Base-by-base conservation (phyloP, 306 rosid genomes). In the Cotoneaster glaucophyllus region DNA sequence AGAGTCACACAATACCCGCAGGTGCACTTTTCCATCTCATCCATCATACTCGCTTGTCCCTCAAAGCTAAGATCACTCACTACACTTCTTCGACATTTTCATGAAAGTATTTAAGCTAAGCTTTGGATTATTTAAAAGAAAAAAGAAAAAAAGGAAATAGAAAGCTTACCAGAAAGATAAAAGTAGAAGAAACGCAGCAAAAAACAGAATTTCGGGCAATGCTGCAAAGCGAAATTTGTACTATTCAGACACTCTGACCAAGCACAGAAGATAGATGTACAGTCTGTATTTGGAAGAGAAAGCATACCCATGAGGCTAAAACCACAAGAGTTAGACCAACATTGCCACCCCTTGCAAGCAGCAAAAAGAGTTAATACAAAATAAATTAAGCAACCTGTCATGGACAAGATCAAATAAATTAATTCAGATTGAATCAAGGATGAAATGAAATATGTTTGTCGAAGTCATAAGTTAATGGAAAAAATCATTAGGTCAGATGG, bases 111-210 rank as follows among this genome's bases (percentile, higher is more conserved):
- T 6, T 14, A 6, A 14, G 53, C 56, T 10, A 21, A 81, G 70
- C 66, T 67, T 74, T 18, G 74, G 37, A 65, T 31, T 39, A 12
- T 48, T 48, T 66, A 29, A 32, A 67, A 1, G 22, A 5, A 71
- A 43, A 80, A 13, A 65, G 54, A 69, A 32, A 28, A 80, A 24
- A 76, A 75, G 50, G 80, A 79, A 62, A 69, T 44, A 70, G 81
- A 80, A 67, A 56, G 83, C 96, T 80, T 89, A 93, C 99, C 99
- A 95, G 92, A 92, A 95, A 44, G 99, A 95, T 63, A 95, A 82
- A 81, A 95, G 97, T 71, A 95, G 97, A 87, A 95, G 97, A 91
- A 95, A 95, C 69, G 92, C 95, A 45, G 99, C 97, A 85, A 92
- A 85, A 83, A 92, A 77, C 73, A 90, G 84, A 82, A 95, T 88